These are phyloP conservation scores for Cynanchum wilfordii DNA, from an alignment of 257 asterid species.

Conservation along the genomic window DNA sequence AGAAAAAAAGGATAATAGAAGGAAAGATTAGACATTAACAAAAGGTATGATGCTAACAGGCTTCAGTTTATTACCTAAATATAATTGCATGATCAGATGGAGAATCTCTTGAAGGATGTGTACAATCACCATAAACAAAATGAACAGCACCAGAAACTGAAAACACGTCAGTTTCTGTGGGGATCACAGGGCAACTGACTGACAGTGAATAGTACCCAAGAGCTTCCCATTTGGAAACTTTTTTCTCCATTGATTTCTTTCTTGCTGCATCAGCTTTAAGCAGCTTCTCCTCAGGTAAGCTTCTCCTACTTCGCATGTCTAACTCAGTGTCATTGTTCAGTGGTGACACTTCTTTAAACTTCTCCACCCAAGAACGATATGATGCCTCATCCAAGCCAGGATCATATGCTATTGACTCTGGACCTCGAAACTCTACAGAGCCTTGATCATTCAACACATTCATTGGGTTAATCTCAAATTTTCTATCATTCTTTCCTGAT, in stretches of 20 bases:
- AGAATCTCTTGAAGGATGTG: slow-evolving; percentile 52
- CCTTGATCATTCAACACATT: slow-evolving; percentile 35
- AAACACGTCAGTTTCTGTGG: slow-evolving; percentile 41
- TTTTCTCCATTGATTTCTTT: slow-evolving; percentile 69
- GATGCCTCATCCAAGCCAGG: slow-evolving; percentile 79
- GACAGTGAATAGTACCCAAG: slow-evolving; percentile 76
- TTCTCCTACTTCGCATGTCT: slow-evolving; percentile 42
- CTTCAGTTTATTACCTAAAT: slow-evolving; percentile 46
- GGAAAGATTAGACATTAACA: background rate
- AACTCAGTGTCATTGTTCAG: slow-evolving; percentile 28
- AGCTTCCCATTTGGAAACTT: slow-evolving; percentile 73
- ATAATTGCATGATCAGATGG: slow-evolving; percentile 66
- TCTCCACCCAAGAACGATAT: slow-evolving; percentile 75
- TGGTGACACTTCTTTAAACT: slow-evolving; percentile 60
- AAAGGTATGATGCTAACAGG: background rate
- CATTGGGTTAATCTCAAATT: slow-evolving; percentile 55
- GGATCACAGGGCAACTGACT: slow-evolving; percentile 43
- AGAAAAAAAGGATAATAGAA: background rate
- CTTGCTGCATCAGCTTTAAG: slow-evolving; percentile 64
- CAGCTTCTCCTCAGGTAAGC: slow-evolving; percentile 47
- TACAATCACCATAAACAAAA: slow-evolving; percentile 94
- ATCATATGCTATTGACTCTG: slow-evolving; percentile 39
- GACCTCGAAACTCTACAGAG: slow-evolving; percentile 33
- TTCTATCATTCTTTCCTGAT: slow-evolving; percentile 40
- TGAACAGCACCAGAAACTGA: slow-evolving; percentile 65